Base-by-base conservation (phyloP, 352 stramenopile genomes). In the Globisporangium splendens region DNA sequence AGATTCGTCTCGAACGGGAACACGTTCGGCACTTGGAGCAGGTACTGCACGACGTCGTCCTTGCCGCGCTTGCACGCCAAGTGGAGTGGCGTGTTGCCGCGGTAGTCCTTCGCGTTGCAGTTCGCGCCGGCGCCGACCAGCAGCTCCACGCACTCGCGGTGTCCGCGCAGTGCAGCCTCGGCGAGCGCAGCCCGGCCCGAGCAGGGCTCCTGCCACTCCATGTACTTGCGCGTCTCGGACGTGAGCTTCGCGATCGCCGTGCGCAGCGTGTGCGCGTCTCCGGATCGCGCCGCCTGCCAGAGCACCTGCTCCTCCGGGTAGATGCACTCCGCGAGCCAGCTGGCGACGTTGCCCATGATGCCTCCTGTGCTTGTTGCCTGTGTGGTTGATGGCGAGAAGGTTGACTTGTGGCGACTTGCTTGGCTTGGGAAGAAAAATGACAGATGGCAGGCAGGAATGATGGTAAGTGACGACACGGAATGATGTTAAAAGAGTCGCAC, bases 191-290 rank as follows among this genome's bases (percentile, higher is more conserved):
- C 81, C 18, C 70, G 68, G 2, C 73, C 68, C 1, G 63, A 77
- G 50, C 66, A 73, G 8, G 73, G 71, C 54, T 88, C 76, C 24
- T 83, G 70, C 70, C 73, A 88, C 49, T 88, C 75, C n/a, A 89
- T 52, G 43, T 66, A 74, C 24, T 67, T 60, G 31, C 65, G 73
- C 21, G 69, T 84, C 48, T 73, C 61, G 1, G 58, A 61, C 22
- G 72, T 84, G 7, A 85, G 66, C 11, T 64, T 64, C 22, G 61
- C 65, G 38, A 73, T 56, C 17, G 72, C 70, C 8, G 56, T 60
- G 21, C 66, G 77, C 31, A 88, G 68, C 21, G 65, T 39, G 12
- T 65, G 28, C 46, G 64, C 65, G 44, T 87, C 68, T n/a, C 65
- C 72, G 8, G 70, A 72, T 24, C 66, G 68, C 46, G 73, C 77